phyloP scores from a whole-genome alignment of 2,329 filamentous ascomycete genomes.

The Pseudogymnoascus verrucosus region DNA sequence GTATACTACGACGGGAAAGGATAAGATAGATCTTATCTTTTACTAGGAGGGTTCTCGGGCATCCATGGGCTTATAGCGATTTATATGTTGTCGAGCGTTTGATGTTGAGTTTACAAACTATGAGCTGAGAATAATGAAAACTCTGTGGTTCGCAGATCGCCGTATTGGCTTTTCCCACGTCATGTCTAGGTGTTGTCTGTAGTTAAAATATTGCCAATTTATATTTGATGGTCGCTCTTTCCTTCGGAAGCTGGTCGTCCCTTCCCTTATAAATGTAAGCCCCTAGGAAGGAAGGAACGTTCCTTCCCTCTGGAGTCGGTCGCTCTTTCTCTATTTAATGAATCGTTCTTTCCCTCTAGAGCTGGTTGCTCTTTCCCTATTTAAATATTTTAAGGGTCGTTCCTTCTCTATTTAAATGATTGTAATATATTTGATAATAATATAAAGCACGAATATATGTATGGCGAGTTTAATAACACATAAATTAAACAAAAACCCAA shows the following conservation, averaged over 20 bases:
- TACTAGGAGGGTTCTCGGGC: conserved; percentile 26
- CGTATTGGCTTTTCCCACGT: not conserved
- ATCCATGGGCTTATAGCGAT: not conserved
- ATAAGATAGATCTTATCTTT: conserved; percentile 38
- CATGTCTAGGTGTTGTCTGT: not conserved
- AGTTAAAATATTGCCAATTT: not conserved
- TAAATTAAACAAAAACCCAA: no score
- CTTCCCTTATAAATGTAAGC: no score
- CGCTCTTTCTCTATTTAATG: no score
- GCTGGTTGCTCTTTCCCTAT: no score
- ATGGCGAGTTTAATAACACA: not conserved
- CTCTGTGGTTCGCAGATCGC: not conserved
- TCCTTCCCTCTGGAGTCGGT: no score
- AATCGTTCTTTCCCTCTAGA: no score
- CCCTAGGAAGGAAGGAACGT: no score
- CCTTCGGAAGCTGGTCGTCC: no score
- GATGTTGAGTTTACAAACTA: not conserved
- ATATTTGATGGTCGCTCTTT: not conserved
- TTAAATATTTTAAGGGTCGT: no score
- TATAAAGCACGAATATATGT: not conserved
- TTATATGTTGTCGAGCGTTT: not conserved
- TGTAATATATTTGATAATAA: not conserved
- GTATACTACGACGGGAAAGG: conserved; percentile 51
- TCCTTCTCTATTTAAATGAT: no score
- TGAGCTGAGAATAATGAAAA: not conserved